Conservation (phyloP, 2,329 filamentous ascomycete genomes). For the Ophiostoma montium region DNA sequence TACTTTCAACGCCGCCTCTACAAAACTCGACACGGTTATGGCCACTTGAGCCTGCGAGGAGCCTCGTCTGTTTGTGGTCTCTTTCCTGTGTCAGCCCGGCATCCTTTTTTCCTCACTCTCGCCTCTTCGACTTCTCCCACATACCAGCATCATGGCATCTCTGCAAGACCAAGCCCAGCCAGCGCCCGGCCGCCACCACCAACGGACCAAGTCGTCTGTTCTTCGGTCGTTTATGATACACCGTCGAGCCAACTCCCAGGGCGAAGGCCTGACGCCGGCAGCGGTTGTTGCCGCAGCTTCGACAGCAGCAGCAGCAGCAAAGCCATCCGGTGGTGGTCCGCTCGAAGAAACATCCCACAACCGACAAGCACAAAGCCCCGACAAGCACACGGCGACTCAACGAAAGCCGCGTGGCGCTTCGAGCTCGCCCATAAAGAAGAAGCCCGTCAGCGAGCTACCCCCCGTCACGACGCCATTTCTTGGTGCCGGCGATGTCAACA, state of each 20-base stretch:
- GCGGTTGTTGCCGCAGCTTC: slow-evolving; percentile 7
- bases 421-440: slow-evolving; percentile 7
- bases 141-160: slow-evolving; percentile 9
- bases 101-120: background rate
- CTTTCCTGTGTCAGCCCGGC: background rate
- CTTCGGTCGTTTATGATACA: slow-evolving; percentile 36
- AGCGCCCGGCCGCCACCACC: slow-evolving; percentile 17
- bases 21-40: background rate
- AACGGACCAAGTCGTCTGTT: slow-evolving; percentile 34
- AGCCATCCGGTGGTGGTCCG: background rate
- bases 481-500: background rate
- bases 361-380: slow-evolving; percentile 19
- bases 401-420: background rate
- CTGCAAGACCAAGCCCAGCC: background rate
- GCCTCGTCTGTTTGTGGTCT: background rate
- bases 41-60: background rate
- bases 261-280: slow-evolving; percentile 21
- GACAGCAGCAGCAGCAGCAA: background rate
- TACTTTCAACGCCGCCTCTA: background rate
- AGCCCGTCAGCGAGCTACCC: background rate
- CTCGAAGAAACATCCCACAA: slow-evolving; percentile 45
- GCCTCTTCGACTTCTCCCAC: background rate
- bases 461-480: background rate
- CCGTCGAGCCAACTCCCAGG: slow-evolving; percentile 32
- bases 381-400: slow-evolving; percentile 1